phyloP scores from a whole-genome alignment of 2,329 filamentous ascomycete genomes.

The Thelonectria blattea region DNA sequence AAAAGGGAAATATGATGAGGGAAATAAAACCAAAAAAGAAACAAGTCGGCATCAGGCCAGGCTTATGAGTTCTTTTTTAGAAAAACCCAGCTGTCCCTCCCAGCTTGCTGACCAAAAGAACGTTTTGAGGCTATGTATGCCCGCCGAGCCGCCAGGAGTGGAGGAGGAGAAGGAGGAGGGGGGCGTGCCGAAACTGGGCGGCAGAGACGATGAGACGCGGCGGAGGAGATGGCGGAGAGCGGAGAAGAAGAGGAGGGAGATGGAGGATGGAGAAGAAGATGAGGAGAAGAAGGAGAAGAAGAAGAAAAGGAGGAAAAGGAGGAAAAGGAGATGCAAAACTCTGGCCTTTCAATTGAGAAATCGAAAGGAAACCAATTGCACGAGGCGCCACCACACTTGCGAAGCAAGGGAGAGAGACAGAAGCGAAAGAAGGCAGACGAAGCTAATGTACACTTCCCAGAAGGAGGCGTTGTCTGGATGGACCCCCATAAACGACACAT shows the following conservation, averaged over 20 bases:
- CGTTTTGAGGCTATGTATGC: slow-evolving; percentile 12
- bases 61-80: background rate
- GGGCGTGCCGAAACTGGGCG: background rate
- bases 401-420: too few species aligned
- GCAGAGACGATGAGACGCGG: background rate
- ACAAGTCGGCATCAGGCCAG: background rate
- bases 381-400: too few species aligned
- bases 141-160: background rate
- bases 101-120: slow-evolving; percentile 6
- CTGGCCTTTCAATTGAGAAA: too few species aligned
- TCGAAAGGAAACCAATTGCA: background rate
- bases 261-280: background rate
- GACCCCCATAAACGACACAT: too few species aligned
- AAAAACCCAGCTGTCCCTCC: background rate
- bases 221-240: background rate
- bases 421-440: too few species aligned
- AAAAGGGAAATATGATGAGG: background rate
- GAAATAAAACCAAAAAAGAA: background rate
- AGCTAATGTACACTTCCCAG: too few species aligned
- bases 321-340: too few species aligned
- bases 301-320: background rate
- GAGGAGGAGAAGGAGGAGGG: background rate
- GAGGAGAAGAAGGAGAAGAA: background rate
- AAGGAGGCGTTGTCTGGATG: too few species aligned
- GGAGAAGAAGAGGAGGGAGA: background rate